Base-by-base conservation (phyloP, 805 yeast species). In the Clavispora vitiphila region DNA sequence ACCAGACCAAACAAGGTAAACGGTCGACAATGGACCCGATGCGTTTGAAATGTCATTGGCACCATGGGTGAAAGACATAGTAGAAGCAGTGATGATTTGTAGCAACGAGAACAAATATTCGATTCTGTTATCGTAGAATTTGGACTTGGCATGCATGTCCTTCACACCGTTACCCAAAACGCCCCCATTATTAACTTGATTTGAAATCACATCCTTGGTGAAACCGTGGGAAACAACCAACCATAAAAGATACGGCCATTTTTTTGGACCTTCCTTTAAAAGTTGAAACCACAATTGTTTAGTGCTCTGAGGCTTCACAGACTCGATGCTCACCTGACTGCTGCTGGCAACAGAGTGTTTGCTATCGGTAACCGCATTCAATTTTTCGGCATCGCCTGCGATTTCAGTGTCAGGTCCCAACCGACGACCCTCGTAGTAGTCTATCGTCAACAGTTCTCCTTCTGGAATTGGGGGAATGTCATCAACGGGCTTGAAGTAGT, bases 21-120 rank as follows among this genome's bases (percentile, higher is more conserved):
- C 74, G 11, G 88, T 73, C 35, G 88, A 66, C 51, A 81, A 69
- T 25, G 91, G 90, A 50, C 88, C 90, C 24, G 85, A 76, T 29
- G 91, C 89, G 53, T 83, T 83, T 37, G 88, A 74, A 48, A 84
- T 81, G 64, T 83, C 91, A 56, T 83, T 83, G 30, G 91, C 81
- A 42, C 91, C 91, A 56, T 83, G 91, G 6, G 90, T 86, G 61
- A 84, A 82, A 2, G 90, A 83, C 83, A 83, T 82, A 38, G 88
- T 83, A 51, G 80, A 75, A 12, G 91, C 90, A 32, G 90, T 83
- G 48, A 83, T 62, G 39, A 79, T 81, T 63, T 83, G 91, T 41
- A 82, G 65, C 47, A 82, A 66, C 3, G 90, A 77, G 59, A 76
- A 83, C 49, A 83, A 61, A 59, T 73, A 80, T 64, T 83, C 91